phyloP scores from a whole-genome alignment of 1,139 yeast species.

The Scheffersomyces parashehatae region DNA sequence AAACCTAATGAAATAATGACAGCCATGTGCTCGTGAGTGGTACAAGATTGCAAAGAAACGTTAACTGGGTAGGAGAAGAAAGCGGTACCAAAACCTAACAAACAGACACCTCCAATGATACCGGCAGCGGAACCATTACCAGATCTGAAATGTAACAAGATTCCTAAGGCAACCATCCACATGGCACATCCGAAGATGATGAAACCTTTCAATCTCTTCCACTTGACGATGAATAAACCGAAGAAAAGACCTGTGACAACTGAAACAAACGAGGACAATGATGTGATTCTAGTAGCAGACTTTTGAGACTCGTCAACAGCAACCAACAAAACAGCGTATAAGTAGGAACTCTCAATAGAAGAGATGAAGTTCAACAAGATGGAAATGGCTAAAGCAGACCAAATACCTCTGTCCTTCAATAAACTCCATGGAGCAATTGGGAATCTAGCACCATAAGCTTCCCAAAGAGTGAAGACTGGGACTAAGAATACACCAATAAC shows the following conservation, averaged over 20 bases:
- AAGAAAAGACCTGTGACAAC: slow-evolving; percentile 33
- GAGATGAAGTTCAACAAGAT: slow-evolving; percentile 31
- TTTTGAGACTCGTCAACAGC: slow-evolving; percentile 30
- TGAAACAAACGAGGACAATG: slow-evolving; percentile 34
- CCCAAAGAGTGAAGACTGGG: slow-evolving; percentile 36
- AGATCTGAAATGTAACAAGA: slow-evolving; percentile 35
- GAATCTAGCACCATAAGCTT: slow-evolving; percentile 26
- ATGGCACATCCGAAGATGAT: slow-evolving; percentile 33
- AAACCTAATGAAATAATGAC: slow-evolving; percentile 33
- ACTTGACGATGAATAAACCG: slow-evolving; percentile 32
- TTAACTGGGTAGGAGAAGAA: slow-evolving; percentile 38
- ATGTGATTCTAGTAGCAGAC: slow-evolving; percentile 39
- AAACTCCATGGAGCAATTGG: slow-evolving; percentile 35
- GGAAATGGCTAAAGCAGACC: slow-evolving; percentile 30
- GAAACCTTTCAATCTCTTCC: slow-evolving; percentile 32
- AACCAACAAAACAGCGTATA: slow-evolving; percentile 37
- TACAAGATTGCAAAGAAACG: slow-evolving; percentile 35
- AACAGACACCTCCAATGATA: slow-evolving; percentile 33
- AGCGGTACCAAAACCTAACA: slow-evolving; percentile 39
- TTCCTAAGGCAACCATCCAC: slow-evolving; percentile 40
- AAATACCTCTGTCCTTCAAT: slow-evolving; percentile 39
- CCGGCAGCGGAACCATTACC: slow-evolving; percentile 29
- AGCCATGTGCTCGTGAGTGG: slow-evolving; percentile 41
- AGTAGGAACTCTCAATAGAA: slow-evolving; percentile 31
- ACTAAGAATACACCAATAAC: slow-evolving; percentile 37